phyloP scores from a whole-genome alignment of 2,329 filamentous ascomycete genomes.

The Aspergillus sp. region DNA sequence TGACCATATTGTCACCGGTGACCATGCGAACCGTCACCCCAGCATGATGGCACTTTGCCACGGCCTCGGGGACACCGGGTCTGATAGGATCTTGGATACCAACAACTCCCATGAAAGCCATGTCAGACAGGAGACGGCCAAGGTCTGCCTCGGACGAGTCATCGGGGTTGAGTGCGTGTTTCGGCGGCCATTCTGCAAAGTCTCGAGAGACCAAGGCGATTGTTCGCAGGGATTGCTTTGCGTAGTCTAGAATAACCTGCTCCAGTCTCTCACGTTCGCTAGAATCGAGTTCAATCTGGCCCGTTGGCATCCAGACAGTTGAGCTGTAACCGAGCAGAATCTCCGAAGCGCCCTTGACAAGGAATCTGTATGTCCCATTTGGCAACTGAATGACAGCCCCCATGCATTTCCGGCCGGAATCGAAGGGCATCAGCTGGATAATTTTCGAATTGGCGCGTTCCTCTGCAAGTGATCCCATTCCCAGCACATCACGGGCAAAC shows the following conservation, averaged over 20 bases:
- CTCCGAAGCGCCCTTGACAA: conserved; percentile 39
- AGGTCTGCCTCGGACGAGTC: conserved; percentile 64
- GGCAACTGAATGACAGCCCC: conserved; percentile 29
- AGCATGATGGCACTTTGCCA: conserved; percentile 48
- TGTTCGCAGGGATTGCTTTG: conserved; percentile 63
- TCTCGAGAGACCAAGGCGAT: conserved; percentile 72
- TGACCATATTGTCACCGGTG: conserved; percentile 66
- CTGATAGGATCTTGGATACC: conserved; percentile 72
- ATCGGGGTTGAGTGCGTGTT: conserved; percentile 54
- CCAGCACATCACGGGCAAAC: conserved; percentile 61
- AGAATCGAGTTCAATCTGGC: conserved; percentile 2
- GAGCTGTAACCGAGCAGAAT: conserved; percentile 26
- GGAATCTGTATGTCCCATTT: conserved; percentile 26
- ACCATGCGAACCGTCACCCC: conserved; percentile 69
- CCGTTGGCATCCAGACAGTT: conserved; percentile 20
- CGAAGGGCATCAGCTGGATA: conserved; percentile 67
- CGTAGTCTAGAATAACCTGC: conserved; percentile 29
- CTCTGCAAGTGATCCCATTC: conserved; percentile 58
- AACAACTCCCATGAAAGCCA: conserved; percentile 68
- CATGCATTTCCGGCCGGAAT: conserved; percentile 65
- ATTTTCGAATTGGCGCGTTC: conserved; percentile 56
- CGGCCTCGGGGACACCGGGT: conserved; percentile 52
- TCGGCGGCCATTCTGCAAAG: conserved; percentile 65
- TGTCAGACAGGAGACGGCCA: conserved; percentile 64
- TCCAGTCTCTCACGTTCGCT: conserved; percentile 2